Base-by-base conservation (phyloP, 2,329 filamentous ascomycete genomes). In the Aplosporella prunicola region DNA sequence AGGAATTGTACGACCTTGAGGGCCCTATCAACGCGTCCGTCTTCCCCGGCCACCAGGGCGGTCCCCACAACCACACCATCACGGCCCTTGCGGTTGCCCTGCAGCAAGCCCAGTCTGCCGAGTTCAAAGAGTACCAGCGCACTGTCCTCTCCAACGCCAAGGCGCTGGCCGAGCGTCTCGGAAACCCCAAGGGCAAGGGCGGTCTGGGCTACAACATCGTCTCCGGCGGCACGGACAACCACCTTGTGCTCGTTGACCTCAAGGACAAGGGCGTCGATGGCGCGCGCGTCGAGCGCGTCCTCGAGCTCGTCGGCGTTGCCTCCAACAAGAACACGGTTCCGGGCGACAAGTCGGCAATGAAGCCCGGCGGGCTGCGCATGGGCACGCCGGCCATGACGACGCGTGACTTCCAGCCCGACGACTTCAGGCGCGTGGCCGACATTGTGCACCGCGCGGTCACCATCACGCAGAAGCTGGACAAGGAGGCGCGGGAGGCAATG, bases 321-420 rank as follows among this genome's bases (percentile, higher is more conserved):
- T 93, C 87, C 77, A 98, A 98, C 80, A 98, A 98, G 80, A 98
- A 98, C 78, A 82, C 85, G 43, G 91, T 94, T 42, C 91, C 91
- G 26, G 91, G 91, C 46, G 91, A 98, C 74, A 95, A 93, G 74
- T 93, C 85, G 42, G 91, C 91, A 32, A 76, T 98, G 50, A 94
- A 86, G 47, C 91, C 91, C 38, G 86, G 80, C 57, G 91, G 91
- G 71, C 80, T 98, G 63, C 86, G 91, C 51, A 93, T 98, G 54
- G 91, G 91, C 57, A 91, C 88, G 30, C 91, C 91, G 32, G 91
- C 91, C 62, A 98, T 98, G 91, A 94, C 88, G 41, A 87, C 78
- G 54, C 82, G 91, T 67, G 91, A 91, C 47, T 94, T 98, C 68
- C 82, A 86, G 49, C 79, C 85, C 60, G 76, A 84, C 44, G 88